phyloP scores from a whole-genome alignment of 169 alveolate species.

The Cytauxzoon felis region DNA sequence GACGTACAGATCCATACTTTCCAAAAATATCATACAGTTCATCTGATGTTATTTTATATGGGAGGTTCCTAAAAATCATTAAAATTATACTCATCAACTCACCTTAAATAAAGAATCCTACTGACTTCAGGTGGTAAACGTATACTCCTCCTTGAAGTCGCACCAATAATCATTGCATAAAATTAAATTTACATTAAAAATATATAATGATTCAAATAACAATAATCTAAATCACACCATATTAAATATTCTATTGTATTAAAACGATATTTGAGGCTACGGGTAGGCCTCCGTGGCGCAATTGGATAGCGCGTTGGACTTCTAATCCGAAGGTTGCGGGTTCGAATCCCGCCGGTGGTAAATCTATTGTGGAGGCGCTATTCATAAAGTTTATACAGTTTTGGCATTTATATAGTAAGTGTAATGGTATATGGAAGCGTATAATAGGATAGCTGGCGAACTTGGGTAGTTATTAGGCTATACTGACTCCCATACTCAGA shows the following conservation, averaged over 20 bases:
- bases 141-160: slow-evolving; percentile 50
- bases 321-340: slow-evolving; percentile 93
- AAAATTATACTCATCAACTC: background rate
- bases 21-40: slow-evolving; percentile 98
- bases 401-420: no score
- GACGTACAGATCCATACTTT: slow-evolving; percentile 96
- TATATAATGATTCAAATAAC: background rate
- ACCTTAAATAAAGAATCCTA: slow-evolving; percentile 62
- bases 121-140: slow-evolving; percentile 67
- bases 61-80: slow-evolving; percentile 72
- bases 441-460: no score
- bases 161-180: slow-evolving; percentile 35
- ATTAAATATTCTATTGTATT: background rate
- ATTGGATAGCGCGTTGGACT: slow-evolving; percentile 92
- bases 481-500: no score
- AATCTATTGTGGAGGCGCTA: no score
- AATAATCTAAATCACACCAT: no score
- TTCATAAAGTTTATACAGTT: no score
- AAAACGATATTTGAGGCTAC: background rate
- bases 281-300: slow-evolving; percentile 82
- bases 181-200: background rate
- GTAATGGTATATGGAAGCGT: no score
- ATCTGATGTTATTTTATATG: slow-evolving; percentile 86
- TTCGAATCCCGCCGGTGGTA: slow-evolving; percentile 90
- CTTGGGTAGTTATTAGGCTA: no score